phyloP scores from a whole-genome alignment of 768 basidiomycete genomes.

The Pisolithus albus region DNA sequence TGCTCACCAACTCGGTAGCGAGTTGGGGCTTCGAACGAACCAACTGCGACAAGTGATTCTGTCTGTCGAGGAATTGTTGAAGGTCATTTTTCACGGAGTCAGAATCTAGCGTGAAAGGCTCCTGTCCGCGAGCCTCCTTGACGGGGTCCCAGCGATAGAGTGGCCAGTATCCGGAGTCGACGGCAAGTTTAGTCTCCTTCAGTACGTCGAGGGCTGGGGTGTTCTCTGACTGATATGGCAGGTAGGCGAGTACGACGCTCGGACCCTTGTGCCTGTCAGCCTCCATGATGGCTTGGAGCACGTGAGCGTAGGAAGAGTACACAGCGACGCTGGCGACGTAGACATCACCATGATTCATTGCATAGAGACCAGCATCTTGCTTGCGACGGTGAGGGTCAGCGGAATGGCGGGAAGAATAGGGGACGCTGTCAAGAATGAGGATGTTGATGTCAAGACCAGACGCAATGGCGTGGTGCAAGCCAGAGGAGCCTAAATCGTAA shows the following conservation, averaged over 20 bases:
- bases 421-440: constrained; percentile 87
- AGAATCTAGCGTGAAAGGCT: constrained; percentile 89
- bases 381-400: constrained; percentile 73
- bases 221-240: constrained; percentile 79
- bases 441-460: constrained; percentile 91
- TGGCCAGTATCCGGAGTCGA: constrained; percentile 97
- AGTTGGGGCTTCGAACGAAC: constrained; percentile 74
- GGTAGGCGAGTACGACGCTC: constrained; percentile 87
- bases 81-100: constrained; percentile 92
- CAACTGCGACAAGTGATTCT: constrained; percentile 95
- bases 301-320: constrained; percentile 92
- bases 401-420: constrained; percentile 74
- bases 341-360: constrained; percentile 96
- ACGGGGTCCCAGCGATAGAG: constrained; percentile 96
- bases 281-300: constrained; percentile 84
- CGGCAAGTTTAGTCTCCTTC: constrained; percentile 95
- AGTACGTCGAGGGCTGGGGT: constrained; percentile 81
- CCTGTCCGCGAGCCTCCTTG: constrained; percentile 66
- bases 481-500: constrained; percentile 92
- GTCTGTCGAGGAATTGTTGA: constrained; percentile 87
- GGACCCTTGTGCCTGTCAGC: constrained; percentile 89
- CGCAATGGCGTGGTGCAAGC: constrained; percentile 89
- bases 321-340: constrained; percentile 95
- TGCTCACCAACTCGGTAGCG: constrained; percentile 75
- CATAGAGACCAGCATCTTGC: constrained; percentile 95